Base-by-base conservation (phyloP, 1,139 yeast species). In the Saccharomyces pastorianus region DNA sequence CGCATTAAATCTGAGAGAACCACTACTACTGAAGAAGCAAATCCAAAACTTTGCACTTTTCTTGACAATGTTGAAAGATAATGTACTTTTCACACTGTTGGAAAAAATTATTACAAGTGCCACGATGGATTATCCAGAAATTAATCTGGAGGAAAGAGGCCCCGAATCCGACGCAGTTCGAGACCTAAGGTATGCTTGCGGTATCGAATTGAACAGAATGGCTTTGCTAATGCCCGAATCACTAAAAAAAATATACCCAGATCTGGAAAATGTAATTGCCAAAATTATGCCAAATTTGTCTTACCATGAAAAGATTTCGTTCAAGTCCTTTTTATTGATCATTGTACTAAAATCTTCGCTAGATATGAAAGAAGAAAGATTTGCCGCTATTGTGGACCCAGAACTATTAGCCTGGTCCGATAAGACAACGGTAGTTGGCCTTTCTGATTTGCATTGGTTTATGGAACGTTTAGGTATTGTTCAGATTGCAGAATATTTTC, bases 381-480 rank as follows among this genome's bases (percentile, higher is more conserved):
- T 95, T 70, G 80, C 90, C 14, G 81, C 82, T 52, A 87, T 95
- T 56, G 99, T 93, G 2, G 98, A 91, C 67, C 96, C 96, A 0
- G 97, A 93, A 62, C 74, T 95, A 51, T 74, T 80, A 38, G 95
- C 96, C 0, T 95, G 99, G 99, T 84, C 93, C 1, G 89, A 91
- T 51, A 93, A 93, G 14, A 85, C 83, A 17, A 91, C 98, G 0
- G 90, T 89, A 61, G 88, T 88, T 64, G 97, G 97, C 0, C 73
- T 93, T 44, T 76, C 84, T 69, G 96, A 93, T 65, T 76, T 93
- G 52, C 96, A 89, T 60, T 91, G 98, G 97, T 93, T 93, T 64
- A 91, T 93, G 97, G 98, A 91, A 70, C 80, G 98, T 63, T 79
- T 95, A 55, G 99, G 99, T 3, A 88, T 93, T 53, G 98, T 90